Percentiles rank a stretch among this genome's conserved stretches.
Conservation (phyloP, 768 basidiomycete species). For the Tricholoma hemisulphureum region DNA sequence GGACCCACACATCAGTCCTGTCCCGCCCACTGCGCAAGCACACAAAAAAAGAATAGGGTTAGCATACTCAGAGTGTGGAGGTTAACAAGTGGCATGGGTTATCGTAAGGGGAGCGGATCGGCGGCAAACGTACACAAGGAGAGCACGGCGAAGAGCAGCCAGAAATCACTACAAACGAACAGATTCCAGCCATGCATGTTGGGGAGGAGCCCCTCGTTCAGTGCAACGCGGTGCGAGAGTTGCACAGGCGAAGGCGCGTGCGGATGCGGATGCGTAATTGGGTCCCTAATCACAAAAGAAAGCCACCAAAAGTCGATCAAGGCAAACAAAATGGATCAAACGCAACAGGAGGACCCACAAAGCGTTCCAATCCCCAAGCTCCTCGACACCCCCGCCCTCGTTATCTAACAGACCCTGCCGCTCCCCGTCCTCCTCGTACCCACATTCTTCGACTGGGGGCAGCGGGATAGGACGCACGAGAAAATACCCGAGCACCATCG, state of each 20-base stretch:
- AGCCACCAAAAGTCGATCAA: no score
- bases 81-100: constrained; percentile 26
- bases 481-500: constrained; percentile 75
- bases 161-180: constrained; percentile 22
- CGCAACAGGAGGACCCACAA: no score
- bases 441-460: constrained; percentile 30
- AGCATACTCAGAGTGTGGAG: not conserved
- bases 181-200: constrained; percentile 23
- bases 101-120: no score
- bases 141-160: constrained; percentile 46
- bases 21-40: constrained; percentile 65
- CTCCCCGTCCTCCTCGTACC: constrained; percentile 12
- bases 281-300: no score
- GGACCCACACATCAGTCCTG: constrained; percentile 69
- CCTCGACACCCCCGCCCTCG: no score
- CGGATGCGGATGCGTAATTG: no score
- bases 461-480: constrained; percentile 69
- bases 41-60: not conserved
- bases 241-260: no score
- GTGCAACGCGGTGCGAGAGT: not conserved
- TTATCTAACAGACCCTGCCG: no score
- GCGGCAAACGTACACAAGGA: constrained; percentile 59
- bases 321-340: no score
- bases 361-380: no score
- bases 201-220: constrained; percentile 10